Evolutionary conservation across 2,329 filamentous ascomycete genomes (phyloP).

Genomic region (Myotisia sp.): DNA sequence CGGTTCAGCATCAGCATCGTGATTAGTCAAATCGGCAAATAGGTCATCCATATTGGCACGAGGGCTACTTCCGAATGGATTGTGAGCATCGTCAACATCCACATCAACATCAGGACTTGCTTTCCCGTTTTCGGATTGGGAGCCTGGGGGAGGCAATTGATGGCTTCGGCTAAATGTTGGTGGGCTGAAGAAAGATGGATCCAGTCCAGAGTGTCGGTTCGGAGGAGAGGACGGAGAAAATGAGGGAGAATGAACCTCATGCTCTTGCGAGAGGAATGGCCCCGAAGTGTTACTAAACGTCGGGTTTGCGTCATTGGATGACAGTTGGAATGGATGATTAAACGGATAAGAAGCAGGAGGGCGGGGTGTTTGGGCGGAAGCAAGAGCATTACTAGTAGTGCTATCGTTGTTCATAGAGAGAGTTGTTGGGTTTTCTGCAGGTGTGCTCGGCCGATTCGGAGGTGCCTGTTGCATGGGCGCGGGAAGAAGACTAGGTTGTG

Average conservation of each 20-base stretch:
- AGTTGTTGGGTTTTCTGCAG: conserved; percentile 19
- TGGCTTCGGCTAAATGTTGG: conserved; percentile 24
- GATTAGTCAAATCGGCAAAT: conserved; percentile 34
- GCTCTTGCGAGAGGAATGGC: conserved; percentile 25
- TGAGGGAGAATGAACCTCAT: conserved; percentile 21
- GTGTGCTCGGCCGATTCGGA: conserved; percentile 14
- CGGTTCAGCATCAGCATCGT: conserved; percentile 27
- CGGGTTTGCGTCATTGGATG: conserved; percentile 23
- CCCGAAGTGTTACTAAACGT: conserved; percentile 24
- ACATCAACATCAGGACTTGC: conserved; percentile 20
- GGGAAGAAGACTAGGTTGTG: conserved; percentile 19
- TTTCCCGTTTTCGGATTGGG: conserved; percentile 13
- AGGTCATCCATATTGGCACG: conserved; percentile 30
- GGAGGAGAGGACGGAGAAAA: conserved; percentile 29
- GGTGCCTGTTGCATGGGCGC: conserved; percentile 21
- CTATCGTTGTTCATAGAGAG: conserved; percentile 21
- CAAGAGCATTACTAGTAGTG: conserved; percentile 17
- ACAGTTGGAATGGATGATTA: conserved; percentile 27
- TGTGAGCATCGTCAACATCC: conserved; percentile 19
- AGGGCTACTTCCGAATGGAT: conserved; percentile 26
- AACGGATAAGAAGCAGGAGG: conserved; percentile 22
- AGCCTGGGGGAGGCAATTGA: conserved; percentile 12
- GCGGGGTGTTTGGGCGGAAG: conserved; percentile 15
- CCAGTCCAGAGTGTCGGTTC: conserved; percentile 22
- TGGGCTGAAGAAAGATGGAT: conserved; percentile 30